Evolutionary conservation across 208 protist genomes (phyloP).

Genomic region (Trypanosoma lewisi): DNA sequence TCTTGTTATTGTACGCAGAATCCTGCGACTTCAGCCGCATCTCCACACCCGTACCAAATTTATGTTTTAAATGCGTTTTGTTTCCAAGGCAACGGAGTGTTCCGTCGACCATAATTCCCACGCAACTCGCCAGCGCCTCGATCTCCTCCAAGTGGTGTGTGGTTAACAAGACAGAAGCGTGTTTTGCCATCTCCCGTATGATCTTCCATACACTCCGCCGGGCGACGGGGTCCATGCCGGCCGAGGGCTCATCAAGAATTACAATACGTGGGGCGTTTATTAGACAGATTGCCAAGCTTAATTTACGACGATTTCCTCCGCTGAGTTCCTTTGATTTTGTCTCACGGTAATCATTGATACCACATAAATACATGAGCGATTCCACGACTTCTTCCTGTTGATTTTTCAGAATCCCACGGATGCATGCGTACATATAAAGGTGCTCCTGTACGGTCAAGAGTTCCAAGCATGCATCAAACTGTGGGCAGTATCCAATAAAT

Average conservation of each 20-base stretch:
- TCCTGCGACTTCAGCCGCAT: constrained; percentile 48
- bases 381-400: constrained; percentile 27
- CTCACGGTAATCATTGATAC: constrained; percentile 34
- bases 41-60: constrained; percentile 72
- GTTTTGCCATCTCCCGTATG: constrained; percentile 47
- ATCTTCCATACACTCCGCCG: constrained; percentile 74
- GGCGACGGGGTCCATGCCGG: constrained; percentile 85
- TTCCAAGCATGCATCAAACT: constrained; percentile 93
- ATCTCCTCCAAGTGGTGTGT: constrained; percentile 93
- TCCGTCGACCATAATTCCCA: constrained; percentile 90
- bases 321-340: constrained; percentile 35
- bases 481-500: constrained; percentile 94
- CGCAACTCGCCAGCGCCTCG: constrained; percentile 74
- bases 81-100: constrained; percentile 85
- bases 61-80: constrained; percentile 78
- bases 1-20: too few relatives aligned
- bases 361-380: constrained; percentile 39
- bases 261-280: constrained; percentile 69
- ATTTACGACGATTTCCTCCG: constrained; percentile 87
- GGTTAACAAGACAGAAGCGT: constrained; percentile 79
- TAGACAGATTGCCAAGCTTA: constrained; percentile 69
- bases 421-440: constrained; percentile 79
- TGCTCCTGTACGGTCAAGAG: constrained; percentile 94
- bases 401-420: constrained; percentile 48
- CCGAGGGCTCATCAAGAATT: constrained; percentile 86